Evolutionary conservation across 192 early-diverging fungal species (phyloP).

Genomic region (Podila epigama): DNA sequence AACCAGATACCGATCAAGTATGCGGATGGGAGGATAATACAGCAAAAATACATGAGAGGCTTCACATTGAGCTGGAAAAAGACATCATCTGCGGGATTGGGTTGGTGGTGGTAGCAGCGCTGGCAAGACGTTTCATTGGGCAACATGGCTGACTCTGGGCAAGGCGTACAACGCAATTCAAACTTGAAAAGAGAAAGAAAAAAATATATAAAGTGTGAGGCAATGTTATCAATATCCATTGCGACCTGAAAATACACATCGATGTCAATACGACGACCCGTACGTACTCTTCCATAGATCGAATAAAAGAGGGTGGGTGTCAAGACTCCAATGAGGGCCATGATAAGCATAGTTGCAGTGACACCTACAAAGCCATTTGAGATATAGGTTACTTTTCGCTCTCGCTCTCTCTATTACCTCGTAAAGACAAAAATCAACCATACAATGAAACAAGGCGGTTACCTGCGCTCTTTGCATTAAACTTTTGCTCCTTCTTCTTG

Average conservation of each 20-base stretch:
- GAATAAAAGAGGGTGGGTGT: conserved; percentile 96
- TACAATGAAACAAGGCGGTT: not conserved
- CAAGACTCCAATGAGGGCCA: conserved; percentile 91
- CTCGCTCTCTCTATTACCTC: not conserved
- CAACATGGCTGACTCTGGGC: conserved; percentile 22
- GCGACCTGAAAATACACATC: not conserved
- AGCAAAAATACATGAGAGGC: conserved; percentile 88
- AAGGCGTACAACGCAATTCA: conserved; percentile 41
- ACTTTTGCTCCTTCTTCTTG: conserved; percentile 90
- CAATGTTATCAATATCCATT: not conserved
- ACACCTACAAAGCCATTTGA: conserved; percentile 62
- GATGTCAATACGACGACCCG: too few relatives aligned
- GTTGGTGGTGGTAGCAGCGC: conserved; percentile 68
- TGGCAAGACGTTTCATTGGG: conserved; percentile 51
- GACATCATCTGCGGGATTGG: conserved; percentile 78
- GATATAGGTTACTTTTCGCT: not conserved
- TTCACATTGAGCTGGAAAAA: conserved; percentile 82
- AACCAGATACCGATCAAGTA: conserved; percentile 94
- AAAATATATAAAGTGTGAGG: not conserved
- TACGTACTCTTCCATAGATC: conserved; percentile 79
- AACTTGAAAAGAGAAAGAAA: not conserved
- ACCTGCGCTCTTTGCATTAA: conserved; percentile 94
- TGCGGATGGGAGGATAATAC: conserved; percentile 50
- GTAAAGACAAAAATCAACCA: not conserved
- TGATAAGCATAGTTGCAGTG: conserved; percentile 94